Percentiles rank a stretch among this genome's conserved stretches.
These are phyloP conservation scores for Serendipita sp. DNA, from an alignment of 768 basidiomycete species.

Conservation along the genomic window DNA sequence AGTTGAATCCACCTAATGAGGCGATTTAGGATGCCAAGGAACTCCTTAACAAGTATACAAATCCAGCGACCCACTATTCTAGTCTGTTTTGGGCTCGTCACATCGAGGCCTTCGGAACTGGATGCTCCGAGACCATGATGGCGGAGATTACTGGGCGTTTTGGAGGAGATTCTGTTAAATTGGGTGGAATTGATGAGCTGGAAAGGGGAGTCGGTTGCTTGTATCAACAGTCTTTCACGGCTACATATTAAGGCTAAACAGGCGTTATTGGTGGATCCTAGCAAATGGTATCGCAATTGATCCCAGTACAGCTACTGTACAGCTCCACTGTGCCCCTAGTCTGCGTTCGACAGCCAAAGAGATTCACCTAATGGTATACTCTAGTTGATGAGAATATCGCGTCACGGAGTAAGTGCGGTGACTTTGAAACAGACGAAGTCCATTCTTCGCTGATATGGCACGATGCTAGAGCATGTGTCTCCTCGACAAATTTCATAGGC, in stretches of 20 bases:
- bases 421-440: too few species aligned
- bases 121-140: background rate
- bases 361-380: too few species aligned
- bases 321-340: too few species aligned
- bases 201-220: background rate
- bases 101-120: background rate
- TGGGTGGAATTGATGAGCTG: slow-evolving; percentile 1
- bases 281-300: too few species aligned
- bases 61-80: background rate
- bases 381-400: too few species aligned
- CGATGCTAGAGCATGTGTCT: too few species aligned
- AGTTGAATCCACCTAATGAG: background rate
- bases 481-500: too few species aligned
- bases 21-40: background rate
- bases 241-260: too few species aligned
- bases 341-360: too few species aligned
- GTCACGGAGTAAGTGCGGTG: too few species aligned
- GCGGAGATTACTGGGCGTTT: background rate
- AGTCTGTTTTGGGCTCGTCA: background rate
- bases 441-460: too few species aligned
- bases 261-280: background rate
- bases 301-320: too few species aligned
- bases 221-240: background rate
- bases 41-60: background rate
- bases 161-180: background rate